Conservation (phyloP, 306 rosid genomes). For the Carpinus viminea region DNA sequence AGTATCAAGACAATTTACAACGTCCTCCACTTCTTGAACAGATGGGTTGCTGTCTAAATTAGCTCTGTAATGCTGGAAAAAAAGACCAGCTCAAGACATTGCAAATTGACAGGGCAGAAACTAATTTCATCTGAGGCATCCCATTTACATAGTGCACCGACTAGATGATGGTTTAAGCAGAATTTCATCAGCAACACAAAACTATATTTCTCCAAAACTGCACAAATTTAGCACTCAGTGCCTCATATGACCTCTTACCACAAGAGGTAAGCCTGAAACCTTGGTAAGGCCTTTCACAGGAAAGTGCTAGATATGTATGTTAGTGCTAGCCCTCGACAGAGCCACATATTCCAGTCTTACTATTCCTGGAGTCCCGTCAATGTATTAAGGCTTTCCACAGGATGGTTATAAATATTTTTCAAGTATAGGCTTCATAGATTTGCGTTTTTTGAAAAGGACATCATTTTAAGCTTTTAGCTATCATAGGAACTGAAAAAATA, state of each 20-base stretch:
- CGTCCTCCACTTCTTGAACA: background rate
- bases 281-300: too few species aligned
- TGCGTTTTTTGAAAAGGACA: background rate
- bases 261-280: too few species aligned
- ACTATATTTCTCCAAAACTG: background rate
- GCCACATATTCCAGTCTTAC: background rate
- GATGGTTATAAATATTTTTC: background rate
- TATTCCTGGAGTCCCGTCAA: background rate
- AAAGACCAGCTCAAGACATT: background rate
- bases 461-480: background rate
- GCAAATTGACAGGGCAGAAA: background rate
- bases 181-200: background rate
- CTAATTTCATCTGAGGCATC: conserved; percentile 4
- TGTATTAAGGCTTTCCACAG: background rate
- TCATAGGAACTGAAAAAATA: background rate
- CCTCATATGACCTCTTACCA: too few species aligned
- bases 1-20: background rate
- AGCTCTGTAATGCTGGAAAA: background rate
- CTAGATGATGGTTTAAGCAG: background rate
- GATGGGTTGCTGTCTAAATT: background rate
- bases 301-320: too few species aligned
- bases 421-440: background rate
- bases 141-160: background rate
- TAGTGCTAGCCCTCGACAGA: background rate
- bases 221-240: background rate